These are phyloP conservation scores for Geranium rotundifolium DNA, from an alignment of 345 rosid genomes.

Conservation along the genomic window DNA sequence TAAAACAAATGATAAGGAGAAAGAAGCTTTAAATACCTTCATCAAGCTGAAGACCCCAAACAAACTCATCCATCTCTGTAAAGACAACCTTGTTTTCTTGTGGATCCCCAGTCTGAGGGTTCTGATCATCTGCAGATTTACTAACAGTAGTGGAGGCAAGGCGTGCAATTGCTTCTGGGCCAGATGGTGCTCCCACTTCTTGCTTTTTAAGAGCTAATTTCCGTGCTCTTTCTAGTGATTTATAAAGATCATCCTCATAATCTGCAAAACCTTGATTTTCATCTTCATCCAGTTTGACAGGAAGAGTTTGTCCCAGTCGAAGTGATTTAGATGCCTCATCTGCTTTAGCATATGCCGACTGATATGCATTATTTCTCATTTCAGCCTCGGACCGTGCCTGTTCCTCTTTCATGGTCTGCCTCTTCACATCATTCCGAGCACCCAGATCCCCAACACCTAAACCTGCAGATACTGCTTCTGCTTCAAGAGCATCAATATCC, in stretches of 20 bases:
- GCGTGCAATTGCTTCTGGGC: constrained; percentile 66
- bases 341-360: constrained; percentile 70
- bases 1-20: neutral
- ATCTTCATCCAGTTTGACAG: constrained; percentile 43
- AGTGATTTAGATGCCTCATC: constrained; percentile 78
- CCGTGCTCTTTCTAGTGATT: constrained; percentile 72
- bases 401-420: constrained; percentile 71
- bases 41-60: constrained; percentile 72
- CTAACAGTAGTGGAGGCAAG: constrained; percentile 38
- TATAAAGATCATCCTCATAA: constrained; percentile 68
- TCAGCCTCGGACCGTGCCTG: constrained; percentile 69
- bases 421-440: constrained; percentile 70
- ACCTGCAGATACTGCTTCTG: constrained; percentile 76
- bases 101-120: constrained; percentile 32
- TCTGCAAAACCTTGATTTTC: constrained; percentile 50
- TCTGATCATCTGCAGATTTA: constrained; percentile 37
- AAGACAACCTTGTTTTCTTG: constrained; percentile 78
- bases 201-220: constrained; percentile 71
- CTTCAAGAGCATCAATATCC: constrained; percentile 83
- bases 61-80: constrained; percentile 93
- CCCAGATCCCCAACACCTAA: constrained; percentile 87
- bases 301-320: constrained; percentile 44
- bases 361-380: constrained; percentile 64
- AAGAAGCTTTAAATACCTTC: constrained; percentile 40
- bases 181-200: constrained; percentile 37